phyloP scores from a whole-genome alignment of 164 flowering plant species.

The Houttuynia cordata region DNA sequence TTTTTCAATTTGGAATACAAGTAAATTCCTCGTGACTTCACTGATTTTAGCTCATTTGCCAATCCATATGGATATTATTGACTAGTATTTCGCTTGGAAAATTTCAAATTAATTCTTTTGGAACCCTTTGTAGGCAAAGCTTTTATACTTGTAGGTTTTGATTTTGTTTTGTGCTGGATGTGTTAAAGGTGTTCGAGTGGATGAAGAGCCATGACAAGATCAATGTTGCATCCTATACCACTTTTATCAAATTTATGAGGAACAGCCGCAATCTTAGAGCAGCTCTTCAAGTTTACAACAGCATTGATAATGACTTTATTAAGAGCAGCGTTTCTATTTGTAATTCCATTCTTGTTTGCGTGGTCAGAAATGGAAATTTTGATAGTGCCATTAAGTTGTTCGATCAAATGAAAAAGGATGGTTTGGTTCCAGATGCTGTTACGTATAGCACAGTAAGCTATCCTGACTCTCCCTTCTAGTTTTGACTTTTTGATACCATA shows the following conservation, averaged over 20 bases:
- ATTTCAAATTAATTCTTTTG: neutral
- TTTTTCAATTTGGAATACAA: neutral
- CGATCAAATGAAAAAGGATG: conserved; percentile 73
- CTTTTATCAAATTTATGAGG: conserved; percentile 69
- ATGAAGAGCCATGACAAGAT: conserved; percentile 61
- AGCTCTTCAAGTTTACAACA: conserved; percentile 58
- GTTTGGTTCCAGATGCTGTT: conserved; percentile 60
- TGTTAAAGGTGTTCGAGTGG: conserved; percentile 72
- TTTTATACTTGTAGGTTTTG: neutral
- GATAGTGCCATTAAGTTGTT: conserved; percentile 52
- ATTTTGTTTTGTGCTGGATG: neutral
- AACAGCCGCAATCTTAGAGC: conserved; percentile 32
- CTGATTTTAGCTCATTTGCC: neutral
- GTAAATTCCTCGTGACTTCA: neutral
- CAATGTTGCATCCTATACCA: conserved; percentile 66
- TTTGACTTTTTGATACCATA: too few species aligned
- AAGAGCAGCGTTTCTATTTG: conserved; percentile 52
- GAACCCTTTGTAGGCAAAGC: neutral
- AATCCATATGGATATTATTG: neutral
- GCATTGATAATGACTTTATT: conserved; percentile 45
- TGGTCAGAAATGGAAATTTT: conserved; percentile 57
- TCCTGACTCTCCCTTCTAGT: neutral
- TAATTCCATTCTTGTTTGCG: conserved; percentile 67
- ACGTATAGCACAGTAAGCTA: conserved; percentile 77
- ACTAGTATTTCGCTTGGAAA: neutral